Base-by-base conservation (phyloP, 2,329 filamentous ascomycete genomes). In the Fusarium annulatum region DNA sequence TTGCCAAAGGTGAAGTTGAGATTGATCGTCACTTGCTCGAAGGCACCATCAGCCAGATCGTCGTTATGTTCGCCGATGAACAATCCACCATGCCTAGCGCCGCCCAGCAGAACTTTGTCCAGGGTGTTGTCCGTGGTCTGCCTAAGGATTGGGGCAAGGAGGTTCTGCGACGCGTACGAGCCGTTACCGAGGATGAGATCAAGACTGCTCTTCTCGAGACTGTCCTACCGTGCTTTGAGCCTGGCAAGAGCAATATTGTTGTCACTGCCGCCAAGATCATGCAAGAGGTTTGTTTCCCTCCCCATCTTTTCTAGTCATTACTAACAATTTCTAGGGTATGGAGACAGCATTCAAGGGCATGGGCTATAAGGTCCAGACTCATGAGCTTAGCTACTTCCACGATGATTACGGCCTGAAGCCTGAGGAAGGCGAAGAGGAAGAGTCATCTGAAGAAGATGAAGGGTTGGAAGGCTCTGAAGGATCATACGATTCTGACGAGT, bases 11-110 rank as follows among this genome's bases (percentile, higher is more conserved):
- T 14, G 88, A 87, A 14, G 88, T 89, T 3, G 86, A 88, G 36
- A 92, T 99, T 62, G 94, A 98, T 79, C 89, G 91, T 61, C 87
- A 95, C 66, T 91, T 95, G 74, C 89, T 98, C 15, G 94, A 98
- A 82, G 95, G 94, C 10, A 95, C 96, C 9, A 93, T 99, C 67
- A 96, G 93, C 79, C 93, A 92, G 76, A 95, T 99, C 65, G 94
- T 99, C 39, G 91, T 95, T 69, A 88, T 87, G 57, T 93, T 97
- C 79, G 96, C 95, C 4, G 94, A 97, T 76, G 94, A 97, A 79
- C 94, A 98, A 82, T 88, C 93, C 5, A 98, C 94, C 2, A 94
- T 97, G 88, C 89, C 92, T 11, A 90, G 88, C 48, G 95, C 96
- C 1, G 96, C 95, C 2, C 89, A 92, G 78, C 91, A 93, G 76